phyloP scores from a whole-genome alignment of 2,329 filamentous ascomycete genomes.

The Penicillium hordei region DNA sequence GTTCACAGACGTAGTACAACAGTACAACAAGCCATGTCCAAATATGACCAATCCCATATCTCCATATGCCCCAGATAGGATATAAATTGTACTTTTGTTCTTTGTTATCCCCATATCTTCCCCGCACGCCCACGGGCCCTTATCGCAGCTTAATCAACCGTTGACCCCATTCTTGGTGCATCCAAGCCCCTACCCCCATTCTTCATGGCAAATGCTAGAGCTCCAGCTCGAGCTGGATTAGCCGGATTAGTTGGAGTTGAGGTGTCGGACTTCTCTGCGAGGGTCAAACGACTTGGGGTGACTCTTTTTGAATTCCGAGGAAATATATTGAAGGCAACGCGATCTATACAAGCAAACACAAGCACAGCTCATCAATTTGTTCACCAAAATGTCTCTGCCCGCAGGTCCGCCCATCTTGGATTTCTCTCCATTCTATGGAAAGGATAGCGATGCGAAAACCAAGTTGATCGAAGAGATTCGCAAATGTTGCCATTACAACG shows the following conservation, averaged over 20 bases:
- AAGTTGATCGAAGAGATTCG: constrained; percentile 29
- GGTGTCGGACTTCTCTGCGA: constrained; percentile 29
- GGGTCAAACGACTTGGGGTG: not conserved
- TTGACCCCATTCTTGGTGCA: constrained; percentile 29
- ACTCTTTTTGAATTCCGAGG: not conserved
- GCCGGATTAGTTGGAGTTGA: not conserved
- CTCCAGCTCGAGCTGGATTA: not conserved
- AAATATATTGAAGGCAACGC: constrained; percentile 12
- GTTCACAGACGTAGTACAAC: not conserved
- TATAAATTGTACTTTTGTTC: constrained; percentile 2
- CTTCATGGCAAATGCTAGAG: not conserved
- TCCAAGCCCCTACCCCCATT: constrained; percentile 10
- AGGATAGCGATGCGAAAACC: constrained; percentile 30
- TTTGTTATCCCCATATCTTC: constrained; percentile 7
- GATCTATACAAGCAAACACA: constrained; percentile 13
- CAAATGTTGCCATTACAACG: constrained; percentile 33
- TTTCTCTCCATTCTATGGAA: constrained; percentile 35
- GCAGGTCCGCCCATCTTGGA: constrained; percentile 36
- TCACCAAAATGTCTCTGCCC: constrained; percentile 25
- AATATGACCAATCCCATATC: not conserved
- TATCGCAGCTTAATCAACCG: constrained; percentile 9
- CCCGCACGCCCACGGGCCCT: constrained; percentile 9
- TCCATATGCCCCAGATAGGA: not conserved
- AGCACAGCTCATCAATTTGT: constrained; percentile 16
- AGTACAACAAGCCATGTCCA: not conserved